Evolutionary conservation across 1,284 basidiomycete species (phyloP), one percentile per base, ranked within the genome.

Genomic region (Phellopilus nigrolimitatus): DNA sequence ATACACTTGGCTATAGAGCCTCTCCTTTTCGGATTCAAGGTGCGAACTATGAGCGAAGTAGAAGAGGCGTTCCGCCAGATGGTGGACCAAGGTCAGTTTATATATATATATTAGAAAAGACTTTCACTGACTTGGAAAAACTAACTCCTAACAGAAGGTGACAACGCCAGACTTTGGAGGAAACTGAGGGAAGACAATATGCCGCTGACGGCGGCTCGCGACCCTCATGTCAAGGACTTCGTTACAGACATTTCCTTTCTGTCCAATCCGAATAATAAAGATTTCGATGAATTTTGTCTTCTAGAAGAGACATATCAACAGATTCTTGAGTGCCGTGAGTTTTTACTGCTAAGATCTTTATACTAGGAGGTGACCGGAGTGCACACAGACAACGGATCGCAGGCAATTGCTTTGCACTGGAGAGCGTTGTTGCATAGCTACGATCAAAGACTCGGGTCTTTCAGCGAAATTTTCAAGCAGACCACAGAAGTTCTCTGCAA

Each of bases 381-480:
- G 45, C 13, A 5, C 33, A 47, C 31, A 13, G 33, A 13, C 12
- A 22, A 37, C 45, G 34, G 25, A 17, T 37, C n/a, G 7, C 34
- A 37, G 34, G n/a, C 42, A 10, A 27, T 50, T 9, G 48, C 48
- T 1, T 34, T 50, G 48, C 48, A 50, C 10, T 50, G 48, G 48
- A 27, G 48, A 43, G 48, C 28, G 3, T 22, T 50, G 48, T 12
- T 43, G 3, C 30, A 43, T 21, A 33, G 24, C 15, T 30, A 50
- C n/a, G 48, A 50, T 13, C 38, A 25, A 21, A n/a, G 30, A 3
- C 48, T 50, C 21, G 39, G 15, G 12, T 43, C 48, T 31, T 50
- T 34, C 30, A 36, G 9, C 12, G 33, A 31, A 12, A 40, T 40
- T n/a, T 43, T 42, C 13, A 36, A 12, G 17, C 39, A 31, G 36